Evolutionary conservation across 352 stramenopile genomes (phyloP).

Genomic region (Phytophthora europaea): DNA sequence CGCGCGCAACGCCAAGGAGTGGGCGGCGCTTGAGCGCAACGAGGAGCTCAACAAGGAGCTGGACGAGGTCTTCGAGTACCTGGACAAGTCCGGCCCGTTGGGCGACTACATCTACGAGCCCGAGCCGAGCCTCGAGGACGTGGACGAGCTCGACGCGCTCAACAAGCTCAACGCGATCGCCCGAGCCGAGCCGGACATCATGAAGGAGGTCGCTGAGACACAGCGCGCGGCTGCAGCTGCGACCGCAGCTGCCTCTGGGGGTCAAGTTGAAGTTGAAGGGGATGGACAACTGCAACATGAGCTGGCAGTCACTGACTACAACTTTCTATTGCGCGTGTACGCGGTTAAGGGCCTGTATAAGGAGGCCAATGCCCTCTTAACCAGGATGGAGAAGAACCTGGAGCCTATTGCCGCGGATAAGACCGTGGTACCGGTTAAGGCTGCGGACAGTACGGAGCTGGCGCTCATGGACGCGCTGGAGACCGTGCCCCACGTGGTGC

Average conservation of each 20-base stretch:
- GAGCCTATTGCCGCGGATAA: slow-evolving; percentile 2
- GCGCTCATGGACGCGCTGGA: slow-evolving; percentile 53
- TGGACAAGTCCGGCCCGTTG: slow-evolving; percentile 68
- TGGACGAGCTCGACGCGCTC: slow-evolving; percentile 75
- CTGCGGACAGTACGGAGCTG: slow-evolving; percentile 38
- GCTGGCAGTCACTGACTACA: slow-evolving; percentile 76
- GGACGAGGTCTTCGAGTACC: slow-evolving; percentile 77
- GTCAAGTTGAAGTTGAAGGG: slow-evolving; percentile 29
- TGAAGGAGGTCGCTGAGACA: slow-evolving; percentile 53
- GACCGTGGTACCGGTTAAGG: slow-evolving; percentile 22
- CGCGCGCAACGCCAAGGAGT: slow-evolving; percentile 60
- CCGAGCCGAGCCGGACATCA: slow-evolving; percentile 47
- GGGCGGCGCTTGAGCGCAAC: slow-evolving; percentile 68
- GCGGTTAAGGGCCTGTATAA: slow-evolving; percentile 68
- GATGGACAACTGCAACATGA: slow-evolving; percentile 22
- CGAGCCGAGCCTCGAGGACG: slow-evolving; percentile 66
- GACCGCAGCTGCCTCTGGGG: neutral
- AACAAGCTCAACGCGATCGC: slow-evolving; percentile 78
- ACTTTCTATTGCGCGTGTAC: slow-evolving; percentile 81
- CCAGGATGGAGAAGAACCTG: slow-evolving; percentile 81
- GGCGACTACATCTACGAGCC: slow-evolving; percentile 77
- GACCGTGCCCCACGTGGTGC: slow-evolving; percentile 55
- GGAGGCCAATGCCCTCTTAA: slow-evolving; percentile 76
- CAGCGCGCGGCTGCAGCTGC: slow-evolving; percentile 5
- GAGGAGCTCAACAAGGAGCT: slow-evolving; percentile 69